Conservation (phyloP, 106 monocot genomes). For the Apostasia shenzhenica region DNA sequence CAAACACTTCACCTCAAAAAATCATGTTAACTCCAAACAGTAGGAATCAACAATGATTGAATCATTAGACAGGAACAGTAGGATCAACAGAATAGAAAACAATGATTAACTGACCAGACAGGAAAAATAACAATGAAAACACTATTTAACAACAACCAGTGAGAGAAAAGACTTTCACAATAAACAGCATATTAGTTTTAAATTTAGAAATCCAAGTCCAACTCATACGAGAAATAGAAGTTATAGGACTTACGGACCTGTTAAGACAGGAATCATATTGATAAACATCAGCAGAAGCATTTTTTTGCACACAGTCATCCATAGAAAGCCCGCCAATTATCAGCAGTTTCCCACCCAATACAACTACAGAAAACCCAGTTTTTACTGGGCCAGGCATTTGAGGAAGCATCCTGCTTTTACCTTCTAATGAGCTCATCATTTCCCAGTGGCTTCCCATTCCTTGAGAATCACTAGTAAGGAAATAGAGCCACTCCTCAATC, state of each 20-base stretch:
- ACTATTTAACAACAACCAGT: too few relatives aligned
- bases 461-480: constrained; percentile 52
- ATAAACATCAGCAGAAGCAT: constrained; percentile 51
- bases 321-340: constrained; percentile 57
- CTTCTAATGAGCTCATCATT: constrained; percentile 19
- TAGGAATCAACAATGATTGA: too few relatives aligned
- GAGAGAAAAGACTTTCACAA: too few relatives aligned
- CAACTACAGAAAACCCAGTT: constrained; percentile 71
- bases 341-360: constrained; percentile 64
- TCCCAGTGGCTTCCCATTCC: constrained; percentile 79
- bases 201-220: too few relatives aligned
- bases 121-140: too few relatives aligned
- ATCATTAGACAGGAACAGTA: too few relatives aligned
- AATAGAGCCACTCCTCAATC: constrained; percentile 80
- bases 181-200: too few relatives aligned
- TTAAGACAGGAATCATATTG: constrained; percentile 84
- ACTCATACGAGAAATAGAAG: not conserved
- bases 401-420: constrained; percentile 29
- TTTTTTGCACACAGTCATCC: constrained; percentile 17
- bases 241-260: constrained; percentile 31
- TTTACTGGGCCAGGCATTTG: constrained; percentile 78
- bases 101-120: too few relatives aligned
- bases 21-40: too few relatives aligned
- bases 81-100: too few relatives aligned
- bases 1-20: too few relatives aligned